These are phyloP conservation scores for Lachancea nothofagi DNA, from an alignment of 805 yeast genomes.

Conservation along the genomic window DNA sequence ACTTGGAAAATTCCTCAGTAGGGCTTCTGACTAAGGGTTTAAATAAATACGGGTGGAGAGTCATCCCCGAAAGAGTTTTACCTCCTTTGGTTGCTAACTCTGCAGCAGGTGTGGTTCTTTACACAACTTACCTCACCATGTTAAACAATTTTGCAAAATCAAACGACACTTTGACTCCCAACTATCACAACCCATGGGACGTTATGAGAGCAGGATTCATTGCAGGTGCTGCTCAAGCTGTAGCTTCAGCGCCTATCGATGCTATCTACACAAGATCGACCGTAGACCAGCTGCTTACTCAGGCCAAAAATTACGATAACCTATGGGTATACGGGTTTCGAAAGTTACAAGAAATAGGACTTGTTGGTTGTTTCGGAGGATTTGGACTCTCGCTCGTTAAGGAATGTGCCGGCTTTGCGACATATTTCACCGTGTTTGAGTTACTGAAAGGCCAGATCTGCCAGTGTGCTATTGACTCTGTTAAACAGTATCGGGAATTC, in stretches of 20 bases:
- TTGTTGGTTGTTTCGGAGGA: slow-evolving; percentile 86
- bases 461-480: slow-evolving; percentile 40
- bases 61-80: slow-evolving; percentile 69
- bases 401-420: slow-evolving; percentile 78
- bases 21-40: slow-evolving; percentile 71
- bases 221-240: slow-evolving; percentile 84
- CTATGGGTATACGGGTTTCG: slow-evolving; percentile 71
- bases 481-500: slow-evolving; percentile 40
- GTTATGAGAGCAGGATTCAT: slow-evolving; percentile 73
- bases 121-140: slow-evolving; percentile 69
- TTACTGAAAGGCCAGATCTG: slow-evolving; percentile 65
- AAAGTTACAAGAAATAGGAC: slow-evolving; percentile 68
- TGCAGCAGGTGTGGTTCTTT: slow-evolving; percentile 79
- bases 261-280: slow-evolving; percentile 81
- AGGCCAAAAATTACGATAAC: slow-evolving; percentile 50
- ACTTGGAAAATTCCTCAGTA: slow-evolving; percentile 69
- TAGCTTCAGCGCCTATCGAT: slow-evolving; percentile 90
- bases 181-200: slow-evolving; percentile 38
- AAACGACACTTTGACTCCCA: slow-evolving; percentile 21
- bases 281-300: slow-evolving; percentile 64
- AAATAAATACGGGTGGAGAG: slow-evolving; percentile 75
- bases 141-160: slow-evolving; percentile 24
- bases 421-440: slow-evolving; percentile 78
- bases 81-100: slow-evolving; percentile 90
- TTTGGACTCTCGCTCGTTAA: slow-evolving; percentile 70